phyloP scores from a whole-genome alignment of 176 grass and related monocot genomes.

The Hordeum marinum region DNA sequence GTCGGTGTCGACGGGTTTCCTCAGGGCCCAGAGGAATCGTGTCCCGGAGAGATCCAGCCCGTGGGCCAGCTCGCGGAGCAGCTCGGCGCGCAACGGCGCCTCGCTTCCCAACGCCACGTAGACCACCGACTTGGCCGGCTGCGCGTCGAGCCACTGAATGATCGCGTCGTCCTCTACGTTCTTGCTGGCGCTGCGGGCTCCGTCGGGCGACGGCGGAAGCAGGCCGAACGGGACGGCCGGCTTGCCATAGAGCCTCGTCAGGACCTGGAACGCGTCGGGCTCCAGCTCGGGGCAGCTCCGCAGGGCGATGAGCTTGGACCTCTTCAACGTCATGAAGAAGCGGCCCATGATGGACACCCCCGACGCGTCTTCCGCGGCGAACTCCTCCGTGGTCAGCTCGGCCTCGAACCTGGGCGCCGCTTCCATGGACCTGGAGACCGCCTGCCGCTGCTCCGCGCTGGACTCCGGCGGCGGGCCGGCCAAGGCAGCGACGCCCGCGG shows the following conservation, averaged over 20 bases:
- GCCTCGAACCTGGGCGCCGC: neutral
- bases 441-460: neutral
- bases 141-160: no score
- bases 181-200: no score
- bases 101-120: conserved; percentile 57
- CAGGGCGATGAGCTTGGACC: neutral
- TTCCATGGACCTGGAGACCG: neutral
- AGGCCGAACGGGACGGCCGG: no score
- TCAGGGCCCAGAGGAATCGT: conserved; percentile 46
- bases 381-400: neutral
- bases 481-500: no score
- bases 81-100: neutral
- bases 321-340: neutral
- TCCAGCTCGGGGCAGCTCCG: conserved; percentile 4
- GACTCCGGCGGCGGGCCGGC: neutral
- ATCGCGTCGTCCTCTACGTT: no score
- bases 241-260: no score
- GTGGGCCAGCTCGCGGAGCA: conserved; percentile 37
- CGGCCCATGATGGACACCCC: neutral
- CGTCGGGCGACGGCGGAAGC: no score
- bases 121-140: conserved; percentile 22
- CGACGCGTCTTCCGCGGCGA: neutral
- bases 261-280: neutral
- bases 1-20: conserved; percentile 15
- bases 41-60: conserved; percentile 40